Evolutionary conservation across 805 yeast species (phyloP).

Genomic region (Myxozyma lipomycoides): DNA sequence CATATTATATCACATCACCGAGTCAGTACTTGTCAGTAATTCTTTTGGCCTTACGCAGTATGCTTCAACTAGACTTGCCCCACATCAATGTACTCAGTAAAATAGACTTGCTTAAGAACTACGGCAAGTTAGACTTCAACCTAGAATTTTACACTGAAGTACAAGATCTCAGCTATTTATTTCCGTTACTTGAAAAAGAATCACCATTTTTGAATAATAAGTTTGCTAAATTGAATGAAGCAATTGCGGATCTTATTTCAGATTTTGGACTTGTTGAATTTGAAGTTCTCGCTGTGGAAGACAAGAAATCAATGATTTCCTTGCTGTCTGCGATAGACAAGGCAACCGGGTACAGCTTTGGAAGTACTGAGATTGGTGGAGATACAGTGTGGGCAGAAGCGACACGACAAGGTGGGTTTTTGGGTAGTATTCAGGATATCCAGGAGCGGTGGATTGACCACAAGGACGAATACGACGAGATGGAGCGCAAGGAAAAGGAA

Average conservation of each 20-base stretch:
- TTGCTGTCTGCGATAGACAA: conserved; percentile 75
- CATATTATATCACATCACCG: conserved; percentile 75
- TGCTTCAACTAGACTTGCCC: conserved; percentile 90
- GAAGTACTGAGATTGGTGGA: conserved; percentile 92
- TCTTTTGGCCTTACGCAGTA: conserved; percentile 75
- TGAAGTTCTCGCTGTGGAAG: conserved; percentile 87
- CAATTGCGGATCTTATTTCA: conserved; percentile 76
- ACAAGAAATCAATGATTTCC: conserved; percentile 85
- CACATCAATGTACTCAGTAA: conserved; percentile 90
- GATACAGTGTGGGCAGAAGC: conserved; percentile 98
- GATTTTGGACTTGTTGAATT: conserved; percentile 85
- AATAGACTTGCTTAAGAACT: conserved; percentile 72
- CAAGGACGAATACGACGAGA: conserved; percentile 70
- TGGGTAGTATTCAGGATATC: conserved; percentile 56
- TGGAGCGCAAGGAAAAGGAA: conserved; percentile 48
- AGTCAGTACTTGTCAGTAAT: conserved; percentile 83
- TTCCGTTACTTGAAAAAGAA: conserved; percentile 69
- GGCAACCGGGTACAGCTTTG: conserved; percentile 90
- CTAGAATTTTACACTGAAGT: conserved; percentile 89
- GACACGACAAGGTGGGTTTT: conserved; percentile 65
- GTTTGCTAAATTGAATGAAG: conserved; percentile 64
- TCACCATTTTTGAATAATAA: conserved; percentile 58
- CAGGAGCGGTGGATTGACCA: conserved; percentile 95
- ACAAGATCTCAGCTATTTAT: conserved; percentile 68
- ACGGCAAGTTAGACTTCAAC: conserved; percentile 72